Percentiles rank a stretch among this genome's conserved stretches.
Conservation (phyloP, 805 yeast genomes). For the Middelhovenomyces tepae region DNA sequence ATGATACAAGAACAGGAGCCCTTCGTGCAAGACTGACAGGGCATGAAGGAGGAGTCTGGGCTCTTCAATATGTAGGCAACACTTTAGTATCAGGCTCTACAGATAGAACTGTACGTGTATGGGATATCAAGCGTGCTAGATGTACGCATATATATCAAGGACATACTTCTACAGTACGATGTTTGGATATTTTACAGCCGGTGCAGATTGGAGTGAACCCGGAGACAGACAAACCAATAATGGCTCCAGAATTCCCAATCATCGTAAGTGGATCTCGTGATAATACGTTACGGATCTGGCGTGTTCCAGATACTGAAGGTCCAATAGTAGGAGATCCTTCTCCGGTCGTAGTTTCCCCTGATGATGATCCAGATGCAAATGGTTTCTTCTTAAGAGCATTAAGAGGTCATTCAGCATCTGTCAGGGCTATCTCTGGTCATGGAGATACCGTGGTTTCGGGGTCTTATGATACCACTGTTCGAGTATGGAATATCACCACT, state of each 20-base stretch:
- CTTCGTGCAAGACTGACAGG: conserved; percentile 59
- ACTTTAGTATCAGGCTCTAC: conserved; percentile 91
- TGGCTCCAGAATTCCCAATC: conserved; percentile 55
- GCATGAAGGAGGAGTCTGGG: conserved; percentile 99
- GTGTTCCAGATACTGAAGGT: conserved; percentile 44
- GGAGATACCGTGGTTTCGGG: conserved; percentile 83
- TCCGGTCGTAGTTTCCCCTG: conserved; percentile 20
- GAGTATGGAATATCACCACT: conserved; percentile 84
- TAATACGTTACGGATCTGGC: conserved; percentile 76
- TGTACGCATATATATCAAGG: conserved; percentile 91
- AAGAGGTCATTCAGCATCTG: conserved; percentile 70
- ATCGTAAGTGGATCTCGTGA: conserved; percentile 88
- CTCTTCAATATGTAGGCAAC: conserved; percentile 69
- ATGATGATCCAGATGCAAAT: conserved; percentile 10
- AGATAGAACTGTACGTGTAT: conserved; percentile 85
- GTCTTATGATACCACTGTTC: conserved; percentile 78
- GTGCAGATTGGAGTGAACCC: conserved; percentile 44
- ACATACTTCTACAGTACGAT: conserved; percentile 87
- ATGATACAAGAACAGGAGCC: conserved; percentile 65
- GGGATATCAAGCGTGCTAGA: conserved; percentile 78
- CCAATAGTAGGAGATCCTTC: conserved; percentile 25
- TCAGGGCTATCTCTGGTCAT: conserved; percentile 78
- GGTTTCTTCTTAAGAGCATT: conserved; percentile 54
- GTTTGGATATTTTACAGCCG: conserved; percentile 75
- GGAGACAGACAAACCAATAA: conserved; percentile 48